Evolutionary conservation across 192 early-diverging fungal genomes (phyloP).

Genomic region (Lobosporangium transversale): DNA sequence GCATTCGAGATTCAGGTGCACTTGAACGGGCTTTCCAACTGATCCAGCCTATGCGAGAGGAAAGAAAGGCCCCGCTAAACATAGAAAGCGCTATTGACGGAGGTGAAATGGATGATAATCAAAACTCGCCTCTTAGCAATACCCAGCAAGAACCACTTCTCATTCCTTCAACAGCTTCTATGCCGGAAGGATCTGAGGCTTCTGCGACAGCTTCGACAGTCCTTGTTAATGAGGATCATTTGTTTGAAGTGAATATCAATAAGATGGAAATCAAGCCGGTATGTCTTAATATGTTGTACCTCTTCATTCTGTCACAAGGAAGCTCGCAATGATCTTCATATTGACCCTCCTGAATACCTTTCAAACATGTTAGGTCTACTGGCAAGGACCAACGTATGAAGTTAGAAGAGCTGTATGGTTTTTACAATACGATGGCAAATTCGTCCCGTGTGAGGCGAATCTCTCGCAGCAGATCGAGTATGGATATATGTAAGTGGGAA

Average conservation of each 20-base stretch:
- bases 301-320: too few relatives aligned
- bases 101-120: neutral
- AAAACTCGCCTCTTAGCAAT: too few relatives aligned
- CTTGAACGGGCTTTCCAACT: slow-evolving; percentile 63
- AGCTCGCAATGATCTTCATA: too few relatives aligned
- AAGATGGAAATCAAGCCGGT: slow-evolving; percentile 69
- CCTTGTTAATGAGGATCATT: slow-evolving; percentile 78
- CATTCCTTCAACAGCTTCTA: neutral
- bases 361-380: slow-evolving; percentile 79
- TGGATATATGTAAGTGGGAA: slow-evolving; percentile 67
- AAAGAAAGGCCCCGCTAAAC: slow-evolving; percentile 1
- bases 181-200: neutral
- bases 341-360: too few relatives aligned
- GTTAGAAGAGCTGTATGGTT: slow-evolving; percentile 89
- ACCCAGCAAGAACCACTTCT: neutral
- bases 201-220: slow-evolving; percentile 36
- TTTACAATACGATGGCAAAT: slow-evolving; percentile 70
- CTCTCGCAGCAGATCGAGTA: slow-evolving; percentile 82
- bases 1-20: slow-evolving; percentile 64
- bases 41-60: slow-evolving; percentile 17
- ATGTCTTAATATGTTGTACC: neutral
- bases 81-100: neutral
- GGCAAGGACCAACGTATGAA: slow-evolving; percentile 85
- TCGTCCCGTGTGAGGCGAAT: slow-evolving; percentile 85
- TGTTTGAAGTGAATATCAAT: slow-evolving; percentile 83